Evolutionary conservation across 164 flowering plant species (phyloP).

Genomic region (Magnolia changhungtana): DNA sequence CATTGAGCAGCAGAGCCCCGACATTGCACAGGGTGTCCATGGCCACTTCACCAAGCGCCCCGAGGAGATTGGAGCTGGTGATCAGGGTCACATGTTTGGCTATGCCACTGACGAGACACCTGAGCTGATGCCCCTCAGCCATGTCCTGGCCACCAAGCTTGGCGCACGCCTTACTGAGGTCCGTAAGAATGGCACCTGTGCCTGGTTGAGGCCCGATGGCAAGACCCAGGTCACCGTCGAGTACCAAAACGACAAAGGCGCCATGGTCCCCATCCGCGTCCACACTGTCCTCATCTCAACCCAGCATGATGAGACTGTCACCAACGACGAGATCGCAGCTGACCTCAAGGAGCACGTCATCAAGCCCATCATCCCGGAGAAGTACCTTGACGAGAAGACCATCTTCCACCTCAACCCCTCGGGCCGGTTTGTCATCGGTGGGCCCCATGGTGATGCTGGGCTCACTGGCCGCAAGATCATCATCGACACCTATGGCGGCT

Average conservation of each 20-base stretch:
- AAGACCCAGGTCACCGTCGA: constrained; percentile 83
- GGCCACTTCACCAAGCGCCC: constrained; percentile 85
- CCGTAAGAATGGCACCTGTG: constrained; percentile 68
- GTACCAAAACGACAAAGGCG: constrained; percentile 68
- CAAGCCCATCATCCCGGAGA: constrained; percentile 67
- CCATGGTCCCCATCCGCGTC: constrained; percentile 73
- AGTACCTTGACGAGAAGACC: constrained; percentile 76
- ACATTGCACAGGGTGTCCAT: constrained; percentile 85
- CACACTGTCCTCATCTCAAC: constrained; percentile 82
- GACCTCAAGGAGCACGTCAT: constrained; percentile 78
- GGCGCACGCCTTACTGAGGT: constrained; percentile 76
- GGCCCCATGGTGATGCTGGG: constrained; percentile 84
- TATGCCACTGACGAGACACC: constrained; percentile 88
- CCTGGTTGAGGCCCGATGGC: constrained; percentile 77
- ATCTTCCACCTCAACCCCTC: constrained; percentile 86
- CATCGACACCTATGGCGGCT: constrained; percentile 76
- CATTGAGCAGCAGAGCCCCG: constrained; percentile 87
- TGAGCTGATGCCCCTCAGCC: constrained; percentile 72
- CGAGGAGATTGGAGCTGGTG: constrained; percentile 86
- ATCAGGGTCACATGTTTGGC: constrained; percentile 87
- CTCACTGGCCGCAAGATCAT: constrained; percentile 80
- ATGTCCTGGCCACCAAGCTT: constrained; percentile 76
- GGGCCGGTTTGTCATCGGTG: constrained; percentile 77
- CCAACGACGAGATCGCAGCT: constrained; percentile 71
- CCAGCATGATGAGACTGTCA: constrained; percentile 79